Base-by-base conservation (phyloP, 345 rosid species). In the Laguncularia racemosa region DNA sequence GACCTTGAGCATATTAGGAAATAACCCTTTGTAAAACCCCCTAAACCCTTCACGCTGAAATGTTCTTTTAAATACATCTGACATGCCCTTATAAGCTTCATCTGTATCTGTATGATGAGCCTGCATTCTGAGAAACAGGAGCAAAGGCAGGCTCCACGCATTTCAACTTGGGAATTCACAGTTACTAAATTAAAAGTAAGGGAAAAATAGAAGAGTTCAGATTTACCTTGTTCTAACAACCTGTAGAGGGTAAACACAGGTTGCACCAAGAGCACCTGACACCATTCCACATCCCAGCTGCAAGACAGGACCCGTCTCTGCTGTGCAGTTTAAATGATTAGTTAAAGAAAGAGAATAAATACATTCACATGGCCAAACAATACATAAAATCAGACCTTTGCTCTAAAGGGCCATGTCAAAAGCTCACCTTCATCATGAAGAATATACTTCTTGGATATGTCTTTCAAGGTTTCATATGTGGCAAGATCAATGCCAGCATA, bases 401-500 rank as follows among this genome's bases (percentile, higher is more conserved):
- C 19, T 12, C 3, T 1, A 15, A 19, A 18, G 18, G 56, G n/a
- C 4, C 21, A 17, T 28, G 1, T 20, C 40, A 48, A 44, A 57
- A 67, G 26, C 65, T 62, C 69, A 88, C 96, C 98, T 6, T 68
- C 58, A 45, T 91, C 92, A 17, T 55, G 73, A 69, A 88, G 79
- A 73, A 88, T 70, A 72, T 88, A 80, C 17, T 74, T 80, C 81
- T 75, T 81, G 49, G 96, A 91, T 81, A 86, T 71, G 46, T 91
- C 92, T 70, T 86, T 91, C 52, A 88, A 69, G 40, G 76, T 88
- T 76, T 91, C 98, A 51, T 91, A 91, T 14, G 90, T 92, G 63
- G 95, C 86, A 62, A 91, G 98, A 58, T 91, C 98, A 45, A 91
- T 91, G 62, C 96, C 98, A 11, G 98, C 95, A 73, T 86, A 91